phyloP scores from a whole-genome alignment of 2,329 filamentous ascomycete genomes.

The Magnaporthiopsis rhizophila region DNA sequence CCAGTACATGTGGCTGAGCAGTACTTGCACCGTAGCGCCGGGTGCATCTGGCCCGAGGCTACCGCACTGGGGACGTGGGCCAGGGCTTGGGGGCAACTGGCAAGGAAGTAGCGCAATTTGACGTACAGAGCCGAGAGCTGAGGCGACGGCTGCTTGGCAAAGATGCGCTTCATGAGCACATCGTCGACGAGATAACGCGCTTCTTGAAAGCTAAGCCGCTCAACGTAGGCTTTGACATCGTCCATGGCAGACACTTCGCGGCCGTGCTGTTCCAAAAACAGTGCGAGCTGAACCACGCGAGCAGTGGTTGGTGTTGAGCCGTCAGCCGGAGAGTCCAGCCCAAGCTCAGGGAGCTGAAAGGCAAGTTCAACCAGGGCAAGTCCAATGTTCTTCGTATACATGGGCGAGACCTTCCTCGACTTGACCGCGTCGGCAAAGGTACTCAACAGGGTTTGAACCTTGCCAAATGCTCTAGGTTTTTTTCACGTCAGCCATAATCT shows the following conservation, averaged over 20 bases:
- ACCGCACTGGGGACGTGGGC: neutral
- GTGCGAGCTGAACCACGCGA: constrained; percentile 23
- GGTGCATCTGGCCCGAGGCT: neutral
- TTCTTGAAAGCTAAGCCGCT: constrained; percentile 32
- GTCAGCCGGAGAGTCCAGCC: constrained; percentile 11
- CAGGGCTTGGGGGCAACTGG: constrained; percentile 28
- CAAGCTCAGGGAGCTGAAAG: constrained; percentile 19
- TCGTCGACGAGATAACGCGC: constrained; percentile 30
- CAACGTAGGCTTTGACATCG: constrained; percentile 37
- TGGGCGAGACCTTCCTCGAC: constrained; percentile 16
- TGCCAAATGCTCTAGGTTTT: constrained; percentile 12
- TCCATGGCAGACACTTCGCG: constrained; percentile 30
- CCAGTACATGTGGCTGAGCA: constrained; percentile 9
- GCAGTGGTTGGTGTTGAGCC: constrained; percentile 12
- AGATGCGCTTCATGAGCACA: constrained; percentile 5
- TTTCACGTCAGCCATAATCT: neutral
- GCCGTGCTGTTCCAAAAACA: constrained; percentile 25
- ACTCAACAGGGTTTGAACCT: constrained; percentile 20
- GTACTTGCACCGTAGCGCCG: constrained; percentile 14
- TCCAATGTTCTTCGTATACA: constrained; percentile 27
- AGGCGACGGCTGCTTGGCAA: neutral
- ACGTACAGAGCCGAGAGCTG: constrained; percentile 9
- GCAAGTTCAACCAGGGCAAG: constrained; percentile 23
- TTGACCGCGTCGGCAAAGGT: constrained; percentile 18
- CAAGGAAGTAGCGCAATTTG: constrained; percentile 37